Evolutionary conservation across 2,329 filamentous ascomycete species (phyloP).

Genomic region (Dactylonectria estremocensis): DNA sequence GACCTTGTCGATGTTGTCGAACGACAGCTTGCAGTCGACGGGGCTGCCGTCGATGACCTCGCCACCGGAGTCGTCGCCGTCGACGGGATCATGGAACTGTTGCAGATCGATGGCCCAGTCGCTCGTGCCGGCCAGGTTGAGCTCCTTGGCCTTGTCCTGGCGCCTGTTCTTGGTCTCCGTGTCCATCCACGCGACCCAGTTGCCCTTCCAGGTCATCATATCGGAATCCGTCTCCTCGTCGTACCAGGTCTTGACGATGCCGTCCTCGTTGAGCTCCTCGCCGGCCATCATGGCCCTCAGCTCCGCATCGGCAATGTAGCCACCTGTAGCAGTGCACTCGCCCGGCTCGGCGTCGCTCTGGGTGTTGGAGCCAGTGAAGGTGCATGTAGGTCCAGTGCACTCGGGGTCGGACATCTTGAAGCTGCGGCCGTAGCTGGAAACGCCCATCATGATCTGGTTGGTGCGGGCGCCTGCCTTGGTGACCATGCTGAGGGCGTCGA

Average conservation of each 20-base stretch:
- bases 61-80: no score
- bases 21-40: no score
- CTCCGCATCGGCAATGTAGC: constrained; percentile 45
- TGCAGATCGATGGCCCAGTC: constrained; percentile 53
- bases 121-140: constrained; percentile 49
- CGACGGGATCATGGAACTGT: constrained; percentile 34
- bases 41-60: no score
- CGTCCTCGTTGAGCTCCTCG: constrained; percentile 8
- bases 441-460: constrained; percentile 49
- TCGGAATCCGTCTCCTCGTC: constrained; percentile 44
- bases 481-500: constrained; percentile 54
- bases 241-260: constrained; percentile 38
- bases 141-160: constrained; percentile 32
- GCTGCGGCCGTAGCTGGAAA: constrained; percentile 50
- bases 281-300: constrained; percentile 18
- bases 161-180: constrained; percentile 45
- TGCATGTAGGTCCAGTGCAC: constrained; percentile 45
- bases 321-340: constrained; percentile 42
- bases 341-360: constrained; percentile 44
- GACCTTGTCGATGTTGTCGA: no score
- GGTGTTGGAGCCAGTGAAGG: constrained; percentile 45
- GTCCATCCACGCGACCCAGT: constrained; percentile 52
- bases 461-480: constrained; percentile 54
- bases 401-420: constrained; percentile 47
- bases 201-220: constrained; percentile 44